Evolutionary conservation across 371 early-diverging fungal species (phyloP), one percentile per base, ranked within the genome.

Genomic region (Apophysomyces ossiformis): DNA sequence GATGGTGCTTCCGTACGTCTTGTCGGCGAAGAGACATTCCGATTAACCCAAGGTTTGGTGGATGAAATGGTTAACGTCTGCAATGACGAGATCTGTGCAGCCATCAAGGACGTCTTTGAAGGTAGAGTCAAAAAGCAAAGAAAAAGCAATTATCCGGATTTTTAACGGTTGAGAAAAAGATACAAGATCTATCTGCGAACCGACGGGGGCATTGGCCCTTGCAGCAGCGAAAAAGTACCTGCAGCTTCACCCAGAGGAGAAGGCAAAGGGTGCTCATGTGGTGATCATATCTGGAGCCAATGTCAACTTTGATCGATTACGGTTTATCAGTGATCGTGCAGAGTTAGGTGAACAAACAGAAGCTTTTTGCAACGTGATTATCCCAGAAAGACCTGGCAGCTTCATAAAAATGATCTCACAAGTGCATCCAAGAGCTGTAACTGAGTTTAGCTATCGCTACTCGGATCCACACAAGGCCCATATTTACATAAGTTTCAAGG

Each of bases 31-130:
- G 96, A 97, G 71, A 90, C 88, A 7, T 96, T 93, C 76, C 82
- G 94, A 7, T 60, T 98, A 1, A 91, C 92, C 58, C 69, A 75
- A 32, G 68, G 72, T 0, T 69, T 89, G 15, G 75, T 94, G 15
- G 94, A 94, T 73, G 97, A 94, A 54, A 90, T 95, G 74, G 85
- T 99, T 38, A 83, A 92, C 56, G 95, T 99, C 2, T 86, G 83
- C 58, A 99, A 93, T 68, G 99, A 98, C 80, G 98, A 98, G 75
- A 90, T 97, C 41, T 99, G 99, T 75, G 97, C 99, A 5, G 97
- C 97, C 45, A 97, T 99, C 84, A 97, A 97, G 76, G 99, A 99
- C 77, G 90, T 93, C 6, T 99, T 97, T 77, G 97, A 96, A 78
- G 85, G 85, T 79, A 74, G 13, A 36, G 39, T 5, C 11, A 37